Conservation (phyloP, 1,284 basidiomycete genomes). For the Schizophyllum commune region DNA sequence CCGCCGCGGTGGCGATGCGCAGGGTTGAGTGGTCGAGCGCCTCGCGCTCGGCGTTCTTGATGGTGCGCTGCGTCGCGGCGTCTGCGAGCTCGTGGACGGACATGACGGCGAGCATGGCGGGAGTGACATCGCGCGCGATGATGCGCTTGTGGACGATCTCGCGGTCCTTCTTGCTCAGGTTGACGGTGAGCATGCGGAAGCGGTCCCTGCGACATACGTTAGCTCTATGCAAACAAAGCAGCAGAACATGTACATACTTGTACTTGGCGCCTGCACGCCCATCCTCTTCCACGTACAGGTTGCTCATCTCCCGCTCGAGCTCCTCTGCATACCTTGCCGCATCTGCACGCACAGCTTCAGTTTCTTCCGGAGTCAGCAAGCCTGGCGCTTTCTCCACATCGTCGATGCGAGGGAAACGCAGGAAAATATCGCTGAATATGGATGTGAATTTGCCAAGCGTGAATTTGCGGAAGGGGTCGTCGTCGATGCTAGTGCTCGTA, state of each 20-base stretch:
- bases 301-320: conserved; percentile 65
- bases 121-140: conserved; percentile 52
- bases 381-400: conserved; percentile 30
- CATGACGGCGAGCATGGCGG: conserved; percentile 71
- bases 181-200: conserved; percentile 78
- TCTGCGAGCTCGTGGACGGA: conserved; percentile 80
- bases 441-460: conserved; percentile 67
- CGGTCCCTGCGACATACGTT: conserved; percentile 49
- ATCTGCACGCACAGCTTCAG: conserved; percentile 38
- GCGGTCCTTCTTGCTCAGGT: conserved; percentile 70
- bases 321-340: conserved; percentile 56
- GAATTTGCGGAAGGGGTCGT: conserved; percentile 71
- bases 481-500: conserved; percentile 23
- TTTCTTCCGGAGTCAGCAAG: conserved; percentile 54
- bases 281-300: conserved; percentile 69
- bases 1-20: conserved; percentile 45
- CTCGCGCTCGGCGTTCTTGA: conserved; percentile 72
- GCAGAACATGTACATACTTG: conserved; percentile 46
- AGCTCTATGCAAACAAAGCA: conserved; percentile 5
- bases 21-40: conserved; percentile 78
- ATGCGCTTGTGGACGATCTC: conserved; percentile 70
- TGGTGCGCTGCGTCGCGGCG: conserved; percentile 73
- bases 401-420: conserved; percentile 51
- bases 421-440: conserved; percentile 59
- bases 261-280: conserved; percentile 71